phyloP scores from a whole-genome alignment of 2,329 filamentous ascomycete species.

The Monilinia aucupariae region DNA sequence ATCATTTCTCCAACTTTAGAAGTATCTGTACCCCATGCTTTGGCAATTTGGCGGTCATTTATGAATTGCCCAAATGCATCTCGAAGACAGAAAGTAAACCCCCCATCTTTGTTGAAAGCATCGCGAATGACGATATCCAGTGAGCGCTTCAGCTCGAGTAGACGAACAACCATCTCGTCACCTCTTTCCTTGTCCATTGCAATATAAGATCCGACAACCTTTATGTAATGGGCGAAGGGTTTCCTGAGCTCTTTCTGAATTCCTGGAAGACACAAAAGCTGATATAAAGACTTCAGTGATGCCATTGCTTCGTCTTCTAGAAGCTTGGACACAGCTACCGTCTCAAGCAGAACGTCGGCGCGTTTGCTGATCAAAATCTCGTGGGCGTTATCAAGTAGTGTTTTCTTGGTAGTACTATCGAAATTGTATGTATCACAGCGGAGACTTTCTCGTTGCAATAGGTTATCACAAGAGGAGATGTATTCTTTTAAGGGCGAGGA shows the following conservation, averaged over 20 bases:
- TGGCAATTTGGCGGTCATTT: slow-evolving; percentile 73
- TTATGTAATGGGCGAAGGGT: slow-evolving; percentile 76
- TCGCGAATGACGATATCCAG: slow-evolving; percentile 72
- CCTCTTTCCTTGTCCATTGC: slow-evolving; percentile 74
- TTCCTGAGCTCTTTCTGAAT: slow-evolving; percentile 64
- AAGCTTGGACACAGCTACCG: slow-evolving; percentile 64
- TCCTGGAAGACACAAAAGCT: slow-evolving; percentile 65
- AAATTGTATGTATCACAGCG: slow-evolving; percentile 78
- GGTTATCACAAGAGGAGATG: slow-evolving; percentile 60
- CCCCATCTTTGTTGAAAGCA: slow-evolving; percentile 72
- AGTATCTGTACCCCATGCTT: slow-evolving; percentile 72
- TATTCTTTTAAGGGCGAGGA: slow-evolving; percentile 65
- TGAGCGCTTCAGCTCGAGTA: slow-evolving; percentile 74
- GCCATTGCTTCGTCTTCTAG: slow-evolving; percentile 64
- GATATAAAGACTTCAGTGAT: slow-evolving; percentile 71
- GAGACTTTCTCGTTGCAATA: slow-evolving; percentile 67
- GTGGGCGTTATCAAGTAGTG: slow-evolving; percentile 69
- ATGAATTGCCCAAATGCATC: slow-evolving; percentile 88
- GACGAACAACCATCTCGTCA: slow-evolving; percentile 77
- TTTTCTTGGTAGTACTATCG: slow-evolving; percentile 74
- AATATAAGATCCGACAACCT: slow-evolving; percentile 66
- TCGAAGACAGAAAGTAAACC: slow-evolving; percentile 70
- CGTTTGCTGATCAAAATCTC: slow-evolving; percentile 64
- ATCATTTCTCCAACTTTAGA: slow-evolving; percentile 98
- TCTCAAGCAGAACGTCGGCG: slow-evolving; percentile 59